These are phyloP conservation scores for Aureobasidium leucospermi DNA, from an alignment of 2,329 filamentous ascomycete genomes.

Conservation along the genomic window DNA sequence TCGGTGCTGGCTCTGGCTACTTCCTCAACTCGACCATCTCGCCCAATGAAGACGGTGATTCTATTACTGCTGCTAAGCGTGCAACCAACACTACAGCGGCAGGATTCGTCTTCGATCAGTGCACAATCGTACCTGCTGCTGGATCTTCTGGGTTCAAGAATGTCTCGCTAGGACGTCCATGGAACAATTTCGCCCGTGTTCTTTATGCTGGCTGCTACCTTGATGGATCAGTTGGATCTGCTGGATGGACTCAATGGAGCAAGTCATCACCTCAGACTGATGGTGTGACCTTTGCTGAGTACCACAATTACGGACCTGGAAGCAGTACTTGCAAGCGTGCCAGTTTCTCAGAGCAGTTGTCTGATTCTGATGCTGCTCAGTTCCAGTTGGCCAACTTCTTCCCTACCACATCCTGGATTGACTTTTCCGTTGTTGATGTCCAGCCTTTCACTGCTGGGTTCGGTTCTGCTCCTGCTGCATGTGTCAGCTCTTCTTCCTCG, in stretches of 20 bases:
- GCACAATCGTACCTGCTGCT: slow-evolving; percentile 25
- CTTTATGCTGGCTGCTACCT: slow-evolving; percentile 20
- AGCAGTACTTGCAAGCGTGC: slow-evolving; percentile 27
- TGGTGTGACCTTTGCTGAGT: slow-evolving; percentile 28
- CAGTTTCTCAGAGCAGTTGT: slow-evolving; percentile 32
- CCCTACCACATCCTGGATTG: slow-evolving; percentile 34
- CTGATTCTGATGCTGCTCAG: slow-evolving; percentile 29
- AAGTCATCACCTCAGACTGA: slow-evolving; percentile 23
- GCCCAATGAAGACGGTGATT: slow-evolving; percentile 30
- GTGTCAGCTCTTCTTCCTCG: slow-evolving; percentile 17
- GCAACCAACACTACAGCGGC: slow-evolving; percentile 31
- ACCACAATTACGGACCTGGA: slow-evolving; percentile 32
- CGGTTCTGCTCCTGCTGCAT: slow-evolving; percentile 24
- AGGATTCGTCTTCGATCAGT: slow-evolving; percentile 34
- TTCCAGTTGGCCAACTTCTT: slow-evolving; percentile 38
- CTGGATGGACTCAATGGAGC: slow-evolving; percentile 27
- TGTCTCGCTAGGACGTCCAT: slow-evolving; percentile 20
- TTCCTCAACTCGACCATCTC: slow-evolving; percentile 35
- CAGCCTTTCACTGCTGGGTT: slow-evolving; percentile 31
- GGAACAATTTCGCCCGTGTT: slow-evolving; percentile 21
- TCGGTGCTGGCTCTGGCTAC: slow-evolving; percentile 38
- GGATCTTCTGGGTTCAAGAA: slow-evolving; percentile 25
- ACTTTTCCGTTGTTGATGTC: slow-evolving; percentile 33
- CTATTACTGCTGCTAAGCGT: slow-evolving; percentile 35
- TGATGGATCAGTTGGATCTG: slow-evolving; percentile 17